These are phyloP conservation scores for Xylariaceae sp. DNA, from an alignment of 2,329 filamentous ascomycete species.

Conservation along the genomic window DNA sequence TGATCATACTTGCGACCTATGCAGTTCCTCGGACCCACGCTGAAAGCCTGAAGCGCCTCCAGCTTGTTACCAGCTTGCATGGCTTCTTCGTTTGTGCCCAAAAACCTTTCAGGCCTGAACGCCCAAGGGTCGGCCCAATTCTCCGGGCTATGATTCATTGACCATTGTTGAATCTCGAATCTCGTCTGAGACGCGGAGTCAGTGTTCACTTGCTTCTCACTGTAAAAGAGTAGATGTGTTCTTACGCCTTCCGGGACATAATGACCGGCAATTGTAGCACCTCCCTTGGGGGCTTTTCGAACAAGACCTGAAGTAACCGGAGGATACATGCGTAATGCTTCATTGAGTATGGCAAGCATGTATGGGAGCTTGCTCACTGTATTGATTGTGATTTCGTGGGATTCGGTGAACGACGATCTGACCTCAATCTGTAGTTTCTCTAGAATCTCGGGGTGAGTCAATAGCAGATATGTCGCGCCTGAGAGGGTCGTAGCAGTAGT, in stretches of 20 bases:
- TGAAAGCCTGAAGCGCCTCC: conserved; percentile 36
- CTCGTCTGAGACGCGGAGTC: conserved; percentile 27
- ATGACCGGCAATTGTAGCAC: conserved; percentile 24
- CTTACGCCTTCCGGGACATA: conserved; percentile 29
- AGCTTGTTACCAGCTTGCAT: conserved; percentile 28
- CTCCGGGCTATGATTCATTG: conserved; percentile 34
- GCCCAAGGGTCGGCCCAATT: conserved; percentile 39
- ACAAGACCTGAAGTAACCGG: conserved; percentile 26
- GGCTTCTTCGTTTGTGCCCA: conserved; percentile 27
- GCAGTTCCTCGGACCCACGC: conserved; percentile 38
- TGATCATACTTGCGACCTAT: conserved; percentile 38
- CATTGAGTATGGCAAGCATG: conserved; percentile 42
- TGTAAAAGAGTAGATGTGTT: not conserved
- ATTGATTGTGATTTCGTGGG: conserved; percentile 38
- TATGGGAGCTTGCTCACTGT: conserved; percentile 37
- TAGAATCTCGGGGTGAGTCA: conserved; percentile 30
- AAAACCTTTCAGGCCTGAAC: conserved; percentile 41
- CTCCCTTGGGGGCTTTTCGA: conserved; percentile 21
- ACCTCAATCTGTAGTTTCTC: conserved; percentile 39
- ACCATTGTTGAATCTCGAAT: conserved; percentile 38
- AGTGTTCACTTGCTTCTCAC: conserved; percentile 1
- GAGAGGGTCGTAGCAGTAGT: conserved; percentile 31
- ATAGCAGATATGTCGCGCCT: conserved; percentile 29
- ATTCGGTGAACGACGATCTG: conserved; percentile 34
- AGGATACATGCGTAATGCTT: conserved; percentile 43